Base-by-base conservation (phyloP, 257 asterid genomes). In the Nyctanthes arbortristis region DNA sequence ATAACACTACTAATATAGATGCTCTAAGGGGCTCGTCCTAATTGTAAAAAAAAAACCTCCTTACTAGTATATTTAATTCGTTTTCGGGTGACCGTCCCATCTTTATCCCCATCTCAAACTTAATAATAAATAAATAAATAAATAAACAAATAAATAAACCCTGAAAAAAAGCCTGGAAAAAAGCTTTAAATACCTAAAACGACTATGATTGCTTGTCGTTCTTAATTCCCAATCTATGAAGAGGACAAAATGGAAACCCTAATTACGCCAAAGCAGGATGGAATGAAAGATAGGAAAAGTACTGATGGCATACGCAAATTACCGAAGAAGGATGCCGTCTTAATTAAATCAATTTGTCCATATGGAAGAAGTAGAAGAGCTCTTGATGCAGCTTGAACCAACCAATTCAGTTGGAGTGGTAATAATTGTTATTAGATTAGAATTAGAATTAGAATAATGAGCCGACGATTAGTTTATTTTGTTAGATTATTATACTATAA, bases 281-380 rank as follows among this genome's bases (percentile, higher is more conserved):
- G 20, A 49, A 49, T 49, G 57, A 20, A 49, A 49, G 28, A 3
- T 20, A 20, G 7, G 57, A 25, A 18, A 22, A 49, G 11, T 25
- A 18, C 56, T 16, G 18, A 4, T 4, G 56, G 25, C 1, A n/a
- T 45, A 4, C 6, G 57, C 28, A 1, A 47, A 18, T 3, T 7
- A 9, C 57, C 59, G 34, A 65, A 29, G 28, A 7, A 49, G 58
- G 49, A 60, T 40, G 79, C 75, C 65, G 69, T 64, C 78, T 20
- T 28, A n/a, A 37, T 27, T 4, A 4, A 47, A 7, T 60, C 35
- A 37, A 22, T 3, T 35, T 59, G 39, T 69, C 75, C 60, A 49
- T n/a, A 43, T 66, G 31, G 5, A 5, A 49, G 5, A 43, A 63
- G 14, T 12, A 27, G 49, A 2, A 49, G 20, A 29, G 40, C 61